Evolutionary conservation across 805 yeast genomes (phyloP), one percentile per base, ranked within the genome.

Genomic region (Wickerhamiella spandovensis): DNA sequence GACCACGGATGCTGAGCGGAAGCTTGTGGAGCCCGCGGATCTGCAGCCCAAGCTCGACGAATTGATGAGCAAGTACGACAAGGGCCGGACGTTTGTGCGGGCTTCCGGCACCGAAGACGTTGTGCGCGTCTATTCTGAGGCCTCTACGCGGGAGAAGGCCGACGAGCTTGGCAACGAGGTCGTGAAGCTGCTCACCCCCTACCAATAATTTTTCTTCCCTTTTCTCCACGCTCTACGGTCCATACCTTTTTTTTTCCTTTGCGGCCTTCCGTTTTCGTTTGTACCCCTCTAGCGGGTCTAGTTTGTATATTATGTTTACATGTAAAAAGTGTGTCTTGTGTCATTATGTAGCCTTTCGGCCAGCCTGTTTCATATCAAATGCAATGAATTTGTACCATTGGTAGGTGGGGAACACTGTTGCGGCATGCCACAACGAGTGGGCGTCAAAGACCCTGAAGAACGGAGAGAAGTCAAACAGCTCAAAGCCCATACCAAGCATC

Each of bases 31-130:
- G 48, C 98, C 98, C 3, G 67, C 53, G 1, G 95, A 90, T 0
- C 65, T 92, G 53, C 98, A 92, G 67, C 70, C 54, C 1, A 65
- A 76, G 54, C 86, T 92, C 50, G 92, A 92, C 62, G 71, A 59
- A 3, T 62, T 75, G 25, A 90, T 90, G 18, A 61, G 67, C 9
- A 67, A 76, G 57, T 79, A 72, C 55, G 57, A 68, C 0, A 61
- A 67, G 17, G 97, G 90, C 1, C 76, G 98, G 61, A 81, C 95
- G 1, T 92, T 92, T 66, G 97, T 90, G 2, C 78, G 98, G 58
- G 97, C 98, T 9, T 83, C 95, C 53, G 98, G 98, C 13, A 92
- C 98, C 1, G 98, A 92, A 65, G 94, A 92, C 65, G 97, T 96
- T 0, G 97, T 92, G 1, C 77, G 98, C 58, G 86, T 92, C 6